Base-by-base conservation (phyloP, 208 protist species). In the Phytomonas sp. region DNA sequence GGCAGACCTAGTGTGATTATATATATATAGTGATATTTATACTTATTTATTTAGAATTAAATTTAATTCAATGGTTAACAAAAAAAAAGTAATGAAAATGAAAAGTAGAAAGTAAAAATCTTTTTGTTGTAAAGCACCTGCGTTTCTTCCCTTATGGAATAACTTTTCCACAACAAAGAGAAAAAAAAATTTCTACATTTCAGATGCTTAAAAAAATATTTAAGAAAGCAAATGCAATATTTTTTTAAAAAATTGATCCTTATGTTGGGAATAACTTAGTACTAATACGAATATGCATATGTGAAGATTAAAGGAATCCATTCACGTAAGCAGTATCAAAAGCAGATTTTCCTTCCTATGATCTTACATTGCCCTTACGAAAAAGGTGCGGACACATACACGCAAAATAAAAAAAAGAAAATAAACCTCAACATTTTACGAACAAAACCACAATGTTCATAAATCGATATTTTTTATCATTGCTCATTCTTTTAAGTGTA, bases 31-130 rank as follows among this genome's bases (percentile, higher is more conserved):
- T 23, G 16, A 32, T 63, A 26, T 63, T 29, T 36, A 3, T 29
- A 63, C 19, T 29, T 29, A 52, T 63, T 32, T 63, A 72, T 56
- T 3, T 26, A 52, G 16, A 67, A 34, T 5, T n/a, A 67, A 19
- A 45, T 32, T 26, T 73, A 4, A 6, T 6, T 26, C 26, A 45
- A 63, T 64, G 52, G 69, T 63, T 36, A 34, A 56, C 10, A 11
- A 36, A 40, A 29, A 75, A 64, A 63, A n/a, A 29, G 32, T 32
- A 37, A 64, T 64, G 3, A 42, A 64, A 66, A 0, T 11, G 69
- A 66, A 10, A 67, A 60, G 2, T 49, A 29, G 45, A 61, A 60
- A 31, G 8, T 14, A 60, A 69, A 31, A 36, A 37, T 12, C 23
- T 59, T 60, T 42, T 67, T 3, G 63, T 66, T 60, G 12, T 23